Conservation (phyloP, 179 eudicot genomes). For the Beta lomatogona region DNA sequence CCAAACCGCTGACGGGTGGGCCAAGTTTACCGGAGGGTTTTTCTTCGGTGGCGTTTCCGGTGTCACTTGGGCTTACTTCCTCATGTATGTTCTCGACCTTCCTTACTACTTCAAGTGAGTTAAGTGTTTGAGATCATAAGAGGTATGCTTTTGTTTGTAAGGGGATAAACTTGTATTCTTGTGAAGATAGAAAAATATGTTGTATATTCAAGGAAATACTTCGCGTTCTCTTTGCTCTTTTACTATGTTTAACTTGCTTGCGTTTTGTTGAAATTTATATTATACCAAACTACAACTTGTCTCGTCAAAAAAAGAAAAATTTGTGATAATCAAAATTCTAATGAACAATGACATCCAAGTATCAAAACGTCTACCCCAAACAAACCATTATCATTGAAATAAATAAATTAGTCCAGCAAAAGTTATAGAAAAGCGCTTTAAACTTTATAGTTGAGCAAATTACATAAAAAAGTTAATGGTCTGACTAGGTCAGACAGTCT, state of each 20-base stretch:
- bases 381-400: too few relatives aligned
- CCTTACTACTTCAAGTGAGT: conserved; percentile 85
- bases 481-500: too few relatives aligned
- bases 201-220: conserved; percentile 35
- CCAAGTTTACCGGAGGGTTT: conserved; percentile 97
- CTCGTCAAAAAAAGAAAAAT: not conserved
- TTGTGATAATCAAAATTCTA: not conserved
- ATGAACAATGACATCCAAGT: not conserved
- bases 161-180: conserved; percentile 22
- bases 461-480: too few relatives aligned
- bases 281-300: not conserved
- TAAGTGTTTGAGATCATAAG: not conserved
- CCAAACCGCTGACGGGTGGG: conserved; percentile 98
- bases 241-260: conserved; percentile 1
- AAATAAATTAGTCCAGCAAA: too few relatives aligned
- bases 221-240: conserved; percentile 3
- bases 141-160: conserved; percentile 8
- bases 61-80: conserved; percentile 91
- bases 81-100: conserved; percentile 84
- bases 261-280: not conserved
- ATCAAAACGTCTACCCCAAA: not conserved
- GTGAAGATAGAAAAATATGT: conserved; percentile 19
- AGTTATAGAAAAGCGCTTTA: too few relatives aligned
- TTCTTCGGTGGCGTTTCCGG: conserved; percentile 97
- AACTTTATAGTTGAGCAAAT: too few relatives aligned